Evolutionary conservation across 305 asterid genomes (phyloP).

Genomic region (Ajuga reptans): DNA sequence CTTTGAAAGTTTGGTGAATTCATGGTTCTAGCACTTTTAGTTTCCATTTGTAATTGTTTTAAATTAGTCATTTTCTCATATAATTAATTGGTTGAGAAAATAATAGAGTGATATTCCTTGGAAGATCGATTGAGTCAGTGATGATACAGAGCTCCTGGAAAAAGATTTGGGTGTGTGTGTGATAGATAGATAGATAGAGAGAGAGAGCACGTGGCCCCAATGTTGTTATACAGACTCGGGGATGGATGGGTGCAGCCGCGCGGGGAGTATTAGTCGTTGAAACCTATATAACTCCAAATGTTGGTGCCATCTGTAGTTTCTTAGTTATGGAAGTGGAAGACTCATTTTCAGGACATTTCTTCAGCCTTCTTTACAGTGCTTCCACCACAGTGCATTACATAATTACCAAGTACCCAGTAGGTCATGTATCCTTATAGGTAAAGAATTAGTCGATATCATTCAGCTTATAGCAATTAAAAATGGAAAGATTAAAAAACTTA

Average conservation of each 20-base stretch:
- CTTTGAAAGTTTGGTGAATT: neutral
- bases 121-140: neutral
- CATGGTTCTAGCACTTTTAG: neutral
- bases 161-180: no score
- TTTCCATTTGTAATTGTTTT: conserved; percentile 5
- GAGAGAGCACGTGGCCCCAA: no score
- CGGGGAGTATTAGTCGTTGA: neutral
- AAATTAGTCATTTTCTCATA: neutral
- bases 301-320: neutral
- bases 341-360: neutral
- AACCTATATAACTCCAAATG: neutral
- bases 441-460: neutral
- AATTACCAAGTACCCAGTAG: neutral
- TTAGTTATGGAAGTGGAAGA: neutral
- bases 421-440: neutral
- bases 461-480: neutral
- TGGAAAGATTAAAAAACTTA: neutral
- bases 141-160: neutral
- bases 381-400: neutral
- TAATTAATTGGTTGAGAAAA: neutral
- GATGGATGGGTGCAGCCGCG: no score
- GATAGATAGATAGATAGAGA: no score
- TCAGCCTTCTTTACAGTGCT: neutral
- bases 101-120: neutral
- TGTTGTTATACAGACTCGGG: no score